Base-by-base conservation (phyloP, 495 filamentous ascomycete species). In the Neurospora tetrasperma region DNA sequence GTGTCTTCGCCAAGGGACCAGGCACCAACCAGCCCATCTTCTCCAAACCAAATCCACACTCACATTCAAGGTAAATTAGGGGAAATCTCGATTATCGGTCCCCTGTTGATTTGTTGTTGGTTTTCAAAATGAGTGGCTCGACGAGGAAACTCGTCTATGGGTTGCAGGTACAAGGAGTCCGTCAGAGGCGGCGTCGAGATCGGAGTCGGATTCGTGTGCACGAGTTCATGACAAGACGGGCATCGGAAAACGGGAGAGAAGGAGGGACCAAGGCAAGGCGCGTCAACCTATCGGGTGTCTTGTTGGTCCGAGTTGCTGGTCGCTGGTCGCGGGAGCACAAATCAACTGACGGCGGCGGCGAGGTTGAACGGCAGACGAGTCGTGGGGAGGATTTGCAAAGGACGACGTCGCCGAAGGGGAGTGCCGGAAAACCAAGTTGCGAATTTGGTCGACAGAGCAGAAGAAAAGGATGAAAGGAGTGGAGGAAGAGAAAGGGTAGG, bases 111-210 rank as follows among this genome's bases (percentile, higher is more conserved):
- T 35, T 31, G 72, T 70, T 75, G 73, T 44, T 73, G 44, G 42
- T 75, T 75, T 69, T 75, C 79, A 80, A 84, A 84, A 82, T 73
- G 84, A 85, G 83, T 79, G 84, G 80, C 79, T 82, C 74, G 84
- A 85, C 83, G 83, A 83, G 76, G 77, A 80, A 74, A 38, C 16
- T 79, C 78, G 78, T 79, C 77, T 71, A 16, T 54, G 23, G 71
- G 38, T 23, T 35, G 48, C 44, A 44, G 44, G 69, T 44, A 46
- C 23, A 46, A 72, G 72, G 40, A 41, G 73, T 74, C 73, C 73
- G 77, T 79, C 75, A 79, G 72, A 72, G 73, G 75, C 66, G 71
- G 73, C 69, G 71, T 75, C 71, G 76, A 31, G 69, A 73, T 74
- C 41, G 66, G 54, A 39, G 68, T 70, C 31, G 46, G 46, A 44